Conservation (phyloP, 768 basidiomycete species). For the Omphalotus guepiniiformis region DNA sequence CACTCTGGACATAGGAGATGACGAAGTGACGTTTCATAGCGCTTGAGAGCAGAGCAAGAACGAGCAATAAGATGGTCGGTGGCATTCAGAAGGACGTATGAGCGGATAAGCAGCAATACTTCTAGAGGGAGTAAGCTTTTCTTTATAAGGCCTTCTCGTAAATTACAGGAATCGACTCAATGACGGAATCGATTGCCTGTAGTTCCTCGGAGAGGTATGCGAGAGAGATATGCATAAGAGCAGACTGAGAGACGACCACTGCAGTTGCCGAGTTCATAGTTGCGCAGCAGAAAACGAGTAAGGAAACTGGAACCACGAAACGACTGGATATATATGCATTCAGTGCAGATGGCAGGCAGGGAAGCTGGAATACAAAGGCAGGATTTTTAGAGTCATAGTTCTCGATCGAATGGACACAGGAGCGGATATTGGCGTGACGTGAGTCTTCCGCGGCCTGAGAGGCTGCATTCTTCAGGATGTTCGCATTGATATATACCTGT, state of each 20-base stretch:
- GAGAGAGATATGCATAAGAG: constrained; percentile 50
- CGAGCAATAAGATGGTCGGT: constrained; percentile 36
- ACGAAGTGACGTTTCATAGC: constrained; percentile 37
- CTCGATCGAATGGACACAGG: constrained; percentile 6
- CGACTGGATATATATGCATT: constrained; percentile 3
- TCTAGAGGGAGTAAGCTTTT: constrained; percentile 55
- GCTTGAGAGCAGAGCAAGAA: constrained; percentile 37
- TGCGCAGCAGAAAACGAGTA: constrained; percentile 17
- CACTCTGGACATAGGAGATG: constrained; percentile 34
- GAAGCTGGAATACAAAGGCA: too few relatives aligned
- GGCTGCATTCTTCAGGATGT: too few relatives aligned
- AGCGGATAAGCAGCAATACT: constrained; percentile 48
- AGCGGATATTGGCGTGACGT: constrained; percentile 9
- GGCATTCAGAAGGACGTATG: constrained; percentile 39
- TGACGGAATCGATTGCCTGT: constrained; percentile 36
- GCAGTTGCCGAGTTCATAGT: constrained; percentile 18
- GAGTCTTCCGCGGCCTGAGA: constrained; percentile 5
- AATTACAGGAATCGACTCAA: constrained; percentile 17
- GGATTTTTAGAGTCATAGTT: not conserved
- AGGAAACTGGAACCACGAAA: not conserved
- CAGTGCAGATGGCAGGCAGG: constrained; percentile 15
- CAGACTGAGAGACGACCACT: constrained; percentile 35
- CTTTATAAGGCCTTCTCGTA: too few relatives aligned
- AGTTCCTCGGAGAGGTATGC: constrained; percentile 44
- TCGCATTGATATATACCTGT: too few relatives aligned